These are phyloP conservation scores for Exsudoporus frostii DNA, from an alignment of 768 basidiomycete species.

Conservation along the genomic window DNA sequence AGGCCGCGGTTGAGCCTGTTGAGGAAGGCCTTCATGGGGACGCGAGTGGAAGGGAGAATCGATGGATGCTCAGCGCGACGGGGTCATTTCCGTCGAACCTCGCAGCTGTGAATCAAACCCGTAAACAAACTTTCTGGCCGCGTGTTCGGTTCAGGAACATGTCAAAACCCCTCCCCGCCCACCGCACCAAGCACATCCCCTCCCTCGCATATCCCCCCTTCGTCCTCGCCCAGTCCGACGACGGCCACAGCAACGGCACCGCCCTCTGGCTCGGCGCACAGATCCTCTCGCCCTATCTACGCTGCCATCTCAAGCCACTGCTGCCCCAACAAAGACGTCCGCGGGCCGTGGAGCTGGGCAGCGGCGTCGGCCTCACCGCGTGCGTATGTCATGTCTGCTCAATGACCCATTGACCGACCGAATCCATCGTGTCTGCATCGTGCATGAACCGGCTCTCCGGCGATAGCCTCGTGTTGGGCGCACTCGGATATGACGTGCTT, in stretches of 20 bases:
- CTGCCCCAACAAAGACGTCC: conserved; percentile 19
- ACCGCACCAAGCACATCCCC: conserved; percentile 60
- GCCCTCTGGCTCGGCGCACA: conserved; percentile 85
- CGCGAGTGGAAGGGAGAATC: neutral
- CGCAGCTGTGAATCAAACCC: conserved; percentile 7
- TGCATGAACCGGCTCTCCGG: neutral
- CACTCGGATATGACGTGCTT: conserved; percentile 72
- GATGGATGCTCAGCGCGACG: conserved; percentile 10
- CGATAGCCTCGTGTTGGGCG: conserved; percentile 56
- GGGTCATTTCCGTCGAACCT: conserved; percentile 21
- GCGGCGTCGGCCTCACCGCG: conserved; percentile 79
- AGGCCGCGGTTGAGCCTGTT: conserved; percentile 66
- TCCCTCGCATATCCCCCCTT: conserved; percentile 46
- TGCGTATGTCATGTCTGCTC: conserved; percentile 37
- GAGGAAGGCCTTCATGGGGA: conserved; percentile 80
- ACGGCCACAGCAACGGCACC: conserved; percentile 72
- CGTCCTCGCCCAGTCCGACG: conserved; percentile 51
- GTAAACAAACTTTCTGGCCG: neutral
- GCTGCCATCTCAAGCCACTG: conserved; percentile 34
- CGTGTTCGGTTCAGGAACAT: neutral
- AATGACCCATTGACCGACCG: neutral
- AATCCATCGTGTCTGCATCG: neutral
- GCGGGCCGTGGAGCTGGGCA: conserved; percentile 72
- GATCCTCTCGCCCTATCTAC: conserved; percentile 62
- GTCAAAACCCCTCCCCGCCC: conserved; percentile 43